Percentiles rank a stretch among this genome's conserved stretches.
phyloP scores from a whole-genome alignment of 306 rosid genomes.

The Fagus sylvatica region DNA sequence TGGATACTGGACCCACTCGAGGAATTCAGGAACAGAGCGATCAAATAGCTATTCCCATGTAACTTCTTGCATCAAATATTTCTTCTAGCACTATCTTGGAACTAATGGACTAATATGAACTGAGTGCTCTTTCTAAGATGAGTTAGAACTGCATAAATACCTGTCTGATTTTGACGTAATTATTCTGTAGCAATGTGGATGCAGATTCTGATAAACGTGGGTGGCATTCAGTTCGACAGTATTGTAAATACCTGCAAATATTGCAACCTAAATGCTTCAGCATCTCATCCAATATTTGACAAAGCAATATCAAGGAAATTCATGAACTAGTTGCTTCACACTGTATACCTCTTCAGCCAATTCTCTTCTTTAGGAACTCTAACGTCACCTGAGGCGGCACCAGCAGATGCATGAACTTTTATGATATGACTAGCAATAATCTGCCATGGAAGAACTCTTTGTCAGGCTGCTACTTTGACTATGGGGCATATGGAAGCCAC shows the following conservation, averaged over 20 bases:
- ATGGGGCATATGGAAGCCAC: slow-evolving; percentile 14
- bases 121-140: slow-evolving; percentile 15
- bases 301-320: slow-evolving; percentile 17
- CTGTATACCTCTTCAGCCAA: slow-evolving; percentile 86
- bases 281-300: slow-evolving; percentile 20
- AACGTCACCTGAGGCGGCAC: slow-evolving; percentile 53
- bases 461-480: slow-evolving; percentile 20
- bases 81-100: slow-evolving; percentile 14
- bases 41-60: slow-evolving; percentile 2
- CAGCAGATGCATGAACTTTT: slow-evolving; percentile 82
- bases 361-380: slow-evolving; percentile 71
- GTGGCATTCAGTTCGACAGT: slow-evolving; percentile 72
- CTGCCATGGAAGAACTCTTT: slow-evolving; percentile 48
- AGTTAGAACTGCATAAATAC: slow-evolving; percentile 39
- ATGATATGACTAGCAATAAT: slow-evolving; percentile 89
- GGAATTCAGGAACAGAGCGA: slow-evolving; percentile 2
- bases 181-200: slow-evolving; percentile 60
- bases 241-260: slow-evolving; percentile 76
- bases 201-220: slow-evolving; percentile 92
- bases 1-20: background rate
- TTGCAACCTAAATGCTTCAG: slow-evolving; percentile 23
- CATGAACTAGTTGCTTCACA: slow-evolving; percentile 6
- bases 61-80: slow-evolving; percentile 3
- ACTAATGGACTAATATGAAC: slow-evolving; percentile 3
- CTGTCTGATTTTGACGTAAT: slow-evolving; percentile 97